These are phyloP conservation scores for Lachnellula subtilissima DNA, from an alignment of 2,329 filamentous ascomycete genomes.

Conservation along the genomic window DNA sequence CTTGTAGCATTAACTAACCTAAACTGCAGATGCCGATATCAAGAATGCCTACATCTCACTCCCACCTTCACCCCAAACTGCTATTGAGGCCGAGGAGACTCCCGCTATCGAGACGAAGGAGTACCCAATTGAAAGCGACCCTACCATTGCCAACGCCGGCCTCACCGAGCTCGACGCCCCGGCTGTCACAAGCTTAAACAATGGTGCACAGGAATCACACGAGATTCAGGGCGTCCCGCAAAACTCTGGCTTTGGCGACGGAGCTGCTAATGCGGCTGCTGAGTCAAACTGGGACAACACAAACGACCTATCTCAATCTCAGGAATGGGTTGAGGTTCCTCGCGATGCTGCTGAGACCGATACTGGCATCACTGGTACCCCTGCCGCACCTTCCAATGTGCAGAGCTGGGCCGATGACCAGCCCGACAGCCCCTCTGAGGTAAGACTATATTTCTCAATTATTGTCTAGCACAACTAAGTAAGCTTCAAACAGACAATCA, in stretches of 20 bases:
- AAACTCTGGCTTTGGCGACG: slow-evolving; percentile 49
- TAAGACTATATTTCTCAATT: slow-evolving; percentile 29
- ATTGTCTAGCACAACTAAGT: slow-evolving; percentile 10
- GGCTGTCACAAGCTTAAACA: slow-evolving; percentile 36
- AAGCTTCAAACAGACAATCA: slow-evolving; percentile 23
- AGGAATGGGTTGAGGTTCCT: slow-evolving; percentile 55
- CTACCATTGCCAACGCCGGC: slow-evolving; percentile 61
- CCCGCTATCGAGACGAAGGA: slow-evolving; percentile 33
- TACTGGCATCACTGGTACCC: slow-evolving; percentile 53
- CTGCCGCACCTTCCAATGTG: slow-evolving; percentile 48
- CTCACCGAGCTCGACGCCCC: slow-evolving; percentile 61
- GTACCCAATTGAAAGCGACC: slow-evolving; percentile 50
- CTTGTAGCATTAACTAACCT: slow-evolving; percentile 10
- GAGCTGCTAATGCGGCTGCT: slow-evolving; percentile 55
- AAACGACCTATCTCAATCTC: slow-evolving; percentile 31
- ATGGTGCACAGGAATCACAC: slow-evolving; percentile 34
- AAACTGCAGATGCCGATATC: slow-evolving; percentile 50
- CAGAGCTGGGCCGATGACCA: slow-evolving; percentile 83
- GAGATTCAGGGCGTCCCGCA: slow-evolving; percentile 37
- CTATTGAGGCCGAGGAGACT: slow-evolving; percentile 31
- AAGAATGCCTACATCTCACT: slow-evolving; percentile 50
- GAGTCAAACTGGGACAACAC: slow-evolving; percentile 60
- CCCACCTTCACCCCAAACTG: slow-evolving; percentile 32
- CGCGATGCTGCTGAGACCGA: slow-evolving; percentile 72
- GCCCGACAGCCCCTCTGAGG: slow-evolving; percentile 46